Evolutionary conservation across 2,329 filamentous ascomycete genomes (phyloP), one percentile per base, ranked within the genome.

Genomic region (Ploettnerulaceae sp.): DNA sequence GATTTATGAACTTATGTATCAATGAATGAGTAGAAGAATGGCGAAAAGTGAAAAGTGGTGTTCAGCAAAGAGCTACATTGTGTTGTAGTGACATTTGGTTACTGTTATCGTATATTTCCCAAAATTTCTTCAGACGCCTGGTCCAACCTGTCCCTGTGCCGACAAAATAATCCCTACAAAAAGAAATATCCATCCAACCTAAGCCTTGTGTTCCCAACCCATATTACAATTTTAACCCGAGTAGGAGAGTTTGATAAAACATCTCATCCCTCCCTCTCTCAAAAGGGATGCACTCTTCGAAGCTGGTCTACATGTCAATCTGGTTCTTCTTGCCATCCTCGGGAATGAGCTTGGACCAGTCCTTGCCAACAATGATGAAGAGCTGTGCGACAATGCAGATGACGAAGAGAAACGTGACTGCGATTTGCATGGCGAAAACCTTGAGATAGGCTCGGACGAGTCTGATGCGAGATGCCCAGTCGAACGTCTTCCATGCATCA

Each of bases 401-500:
- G 3, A 63, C 61, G 44, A 81, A 69, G 25, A 79, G 41, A 4
- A 77, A 21, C 18, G 69, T 62, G 11, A 76, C 57, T 3, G 66
- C 74, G 12, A 77, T 45, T 37, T 73, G 64, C 46, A 88, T 72
- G 25, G 71, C 64, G 52, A 81, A 72, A 57, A 84, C 74, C 78
- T 95, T 95, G 67, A 75, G 69, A 59, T 88, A 84, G 24, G 93
- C 74, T 68, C 84, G 82, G 61, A 89, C 67, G 39, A 95, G 74
- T 46, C 89, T 80, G 56, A 81, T 71, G 66, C 88, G 84, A 34
- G 86, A 81, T 50, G 79, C 72, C 65, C 77, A 78, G 64, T 83
- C 79, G 66, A 95, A 90, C 26, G 81, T 86, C 58, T 73, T 76
- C 86, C 89, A 90, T 1, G 89, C 89, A 58, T 91, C 84, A 39